Percentiles rank a stretch among this genome's conserved stretches.
These are phyloP conservation scores for Sporothrix dimorphospora DNA, from an alignment of 2,329 filamentous ascomycete species.

Conservation along the genomic window DNA sequence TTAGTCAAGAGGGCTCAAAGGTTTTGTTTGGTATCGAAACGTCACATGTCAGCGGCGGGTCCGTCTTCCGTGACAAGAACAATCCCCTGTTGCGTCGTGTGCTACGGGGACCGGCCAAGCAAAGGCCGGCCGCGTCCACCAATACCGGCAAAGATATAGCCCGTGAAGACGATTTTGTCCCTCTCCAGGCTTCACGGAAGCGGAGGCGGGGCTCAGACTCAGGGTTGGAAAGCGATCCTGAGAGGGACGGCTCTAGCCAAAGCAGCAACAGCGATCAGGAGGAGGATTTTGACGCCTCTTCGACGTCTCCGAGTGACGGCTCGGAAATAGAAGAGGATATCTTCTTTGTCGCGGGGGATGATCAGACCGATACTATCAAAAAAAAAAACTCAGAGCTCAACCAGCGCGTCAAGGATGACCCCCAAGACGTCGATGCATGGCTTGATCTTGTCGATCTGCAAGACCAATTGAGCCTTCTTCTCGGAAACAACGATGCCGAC, in stretches of 20 bases:
- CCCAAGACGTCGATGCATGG: constrained; percentile 73
- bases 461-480: constrained; percentile 57
- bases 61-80: constrained; percentile 51
- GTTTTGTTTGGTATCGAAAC: constrained; percentile 58
- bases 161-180: constrained; percentile 51
- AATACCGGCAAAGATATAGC: not conserved
- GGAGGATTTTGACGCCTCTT: not conserved
- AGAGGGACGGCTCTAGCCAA: constrained; percentile 39
- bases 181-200: constrained; percentile 50
- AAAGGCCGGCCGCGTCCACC: constrained; percentile 31
- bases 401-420: constrained; percentile 64
- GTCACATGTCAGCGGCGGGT: constrained; percentile 47
- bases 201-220: constrained; percentile 51
- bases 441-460: constrained; percentile 79
- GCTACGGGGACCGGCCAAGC: constrained; percentile 31
- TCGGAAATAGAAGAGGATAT: constrained; percentile 40
- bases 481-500: constrained; percentile 43
- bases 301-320: constrained; percentile 31
- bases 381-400: constrained; percentile 53
- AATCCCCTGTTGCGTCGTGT: constrained; percentile 47
- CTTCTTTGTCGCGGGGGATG: constrained; percentile 31
- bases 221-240: constrained; percentile 54
- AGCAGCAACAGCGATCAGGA: not conserved
- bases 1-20: constrained; percentile 66
- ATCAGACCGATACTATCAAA: not conserved